Percentiles rank a stretch among this genome's conserved stretches.
Conservation (phyloP, 495 filamentous ascomycete genomes). For the Melanomma pulvis-pyrius region DNA sequence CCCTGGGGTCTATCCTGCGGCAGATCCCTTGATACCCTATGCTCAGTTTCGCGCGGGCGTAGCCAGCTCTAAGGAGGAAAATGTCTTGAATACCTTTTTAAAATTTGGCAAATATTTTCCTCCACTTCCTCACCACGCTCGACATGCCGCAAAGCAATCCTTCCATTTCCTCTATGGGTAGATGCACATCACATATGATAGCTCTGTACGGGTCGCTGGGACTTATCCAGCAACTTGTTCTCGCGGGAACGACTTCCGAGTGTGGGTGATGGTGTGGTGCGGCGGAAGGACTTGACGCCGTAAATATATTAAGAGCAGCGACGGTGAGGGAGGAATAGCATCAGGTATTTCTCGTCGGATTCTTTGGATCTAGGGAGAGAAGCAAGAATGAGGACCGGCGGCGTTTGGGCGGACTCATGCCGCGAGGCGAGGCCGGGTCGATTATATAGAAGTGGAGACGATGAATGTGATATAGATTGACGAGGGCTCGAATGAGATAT, state of each 20-base stretch:
- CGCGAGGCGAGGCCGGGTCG: constrained; percentile 12
- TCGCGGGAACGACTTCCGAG: constrained; percentile 24
- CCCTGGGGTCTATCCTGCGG: too few relatives aligned
- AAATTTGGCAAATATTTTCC: too few relatives aligned
- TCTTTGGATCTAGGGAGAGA: not conserved
- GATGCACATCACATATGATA: too few relatives aligned
- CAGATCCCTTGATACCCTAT: too few relatives aligned
- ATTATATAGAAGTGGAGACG: constrained; percentile 32
- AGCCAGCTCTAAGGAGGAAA: too few relatives aligned
- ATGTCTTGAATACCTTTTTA: too few relatives aligned
- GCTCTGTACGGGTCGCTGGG: constrained; percentile 27
- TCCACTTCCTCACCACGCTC: too few relatives aligned
- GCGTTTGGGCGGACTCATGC: constrained; percentile 29
- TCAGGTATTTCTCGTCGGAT: not conserved
- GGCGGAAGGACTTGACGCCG: not conserved
- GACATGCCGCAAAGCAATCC: too few relatives aligned
- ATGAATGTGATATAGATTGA: constrained; percentile 30
- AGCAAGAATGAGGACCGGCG: not conserved
- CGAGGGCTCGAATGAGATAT: constrained; percentile 34
- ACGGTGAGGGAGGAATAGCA: not conserved
- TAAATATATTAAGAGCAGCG: not conserved
- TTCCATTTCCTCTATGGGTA: too few relatives aligned
- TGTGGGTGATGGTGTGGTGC: not conserved
- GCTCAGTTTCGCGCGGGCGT: too few relatives aligned
- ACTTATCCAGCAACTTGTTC: constrained; percentile 29